Conservation (phyloP, 495 filamentous ascomycete species). For the Xylaria curta region DNA sequence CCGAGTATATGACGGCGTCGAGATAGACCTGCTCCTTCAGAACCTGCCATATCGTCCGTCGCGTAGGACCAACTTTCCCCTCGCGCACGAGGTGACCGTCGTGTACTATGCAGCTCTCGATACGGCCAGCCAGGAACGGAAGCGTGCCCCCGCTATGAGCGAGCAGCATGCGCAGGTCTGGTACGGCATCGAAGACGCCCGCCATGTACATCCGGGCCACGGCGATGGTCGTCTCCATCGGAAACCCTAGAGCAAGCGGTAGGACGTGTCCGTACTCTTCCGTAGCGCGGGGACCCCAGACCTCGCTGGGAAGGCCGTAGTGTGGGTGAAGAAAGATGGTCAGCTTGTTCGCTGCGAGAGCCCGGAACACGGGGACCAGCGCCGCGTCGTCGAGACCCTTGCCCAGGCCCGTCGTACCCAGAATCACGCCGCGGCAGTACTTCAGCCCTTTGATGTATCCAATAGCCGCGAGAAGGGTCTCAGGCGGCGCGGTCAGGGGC, state of each 20-base stretch:
- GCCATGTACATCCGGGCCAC: constrained; percentile 85
- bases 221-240: constrained; percentile 91
- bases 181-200: constrained; percentile 83
- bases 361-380: constrained; percentile 72
- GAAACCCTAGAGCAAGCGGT: constrained; percentile 86
- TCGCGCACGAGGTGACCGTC: constrained; percentile 70
- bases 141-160: constrained; percentile 90
- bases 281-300: constrained; percentile 71
- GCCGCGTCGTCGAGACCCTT: constrained; percentile 79
- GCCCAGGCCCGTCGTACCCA: constrained; percentile 85
- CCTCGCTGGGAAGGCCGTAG: constrained; percentile 81
- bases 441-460: constrained; percentile 62
- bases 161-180: constrained; percentile 72
- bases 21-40: constrained; percentile 86
- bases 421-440: constrained; percentile 82
- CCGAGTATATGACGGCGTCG: constrained; percentile 85
- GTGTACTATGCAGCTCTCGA: constrained; percentile 87
- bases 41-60: constrained; percentile 78
- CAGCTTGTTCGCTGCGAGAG: constrained; percentile 66
- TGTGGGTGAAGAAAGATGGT: constrained; percentile 91
- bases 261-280: constrained; percentile 87
- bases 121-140: constrained; percentile 85
- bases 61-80: constrained; percentile 48
- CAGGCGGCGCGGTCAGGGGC: constrained; percentile 71
- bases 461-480: constrained; percentile 70